Conservation (phyloP, 148 eudicot genomes). For the Vaccinium vitisidaea region DNA sequence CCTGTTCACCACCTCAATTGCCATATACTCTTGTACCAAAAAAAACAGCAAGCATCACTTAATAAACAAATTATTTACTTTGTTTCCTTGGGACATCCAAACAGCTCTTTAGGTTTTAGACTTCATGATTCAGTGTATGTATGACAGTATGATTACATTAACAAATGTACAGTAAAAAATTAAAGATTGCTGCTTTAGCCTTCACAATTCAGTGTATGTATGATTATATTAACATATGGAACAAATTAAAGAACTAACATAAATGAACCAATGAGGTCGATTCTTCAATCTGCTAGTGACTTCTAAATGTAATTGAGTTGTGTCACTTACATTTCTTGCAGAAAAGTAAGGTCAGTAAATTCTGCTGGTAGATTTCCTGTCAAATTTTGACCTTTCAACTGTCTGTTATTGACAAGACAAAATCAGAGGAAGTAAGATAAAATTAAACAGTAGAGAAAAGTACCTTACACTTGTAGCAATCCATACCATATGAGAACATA, state of each 20-base stretch:
- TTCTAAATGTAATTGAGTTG: not conserved
- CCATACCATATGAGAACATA: not conserved
- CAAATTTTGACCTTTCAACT: slow-evolving; percentile 69
- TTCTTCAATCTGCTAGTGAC: not conserved
- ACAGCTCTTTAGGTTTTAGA: not conserved
- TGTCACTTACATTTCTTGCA: slow-evolving; percentile 58
- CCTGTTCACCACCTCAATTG: not conserved
- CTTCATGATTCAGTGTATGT: not conserved
- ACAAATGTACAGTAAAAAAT: not conserved
- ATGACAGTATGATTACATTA: not conserved
- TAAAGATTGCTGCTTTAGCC: not conserved
- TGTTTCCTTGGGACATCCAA: not conserved
- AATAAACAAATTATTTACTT: not conserved
- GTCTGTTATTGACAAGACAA: slow-evolving; percentile 33
- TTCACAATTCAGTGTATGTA: not conserved
- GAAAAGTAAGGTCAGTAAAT: slow-evolving; percentile 46
- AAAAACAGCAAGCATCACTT: not conserved
- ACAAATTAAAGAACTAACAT: not conserved
- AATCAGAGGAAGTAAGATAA: not conserved
- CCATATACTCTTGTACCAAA: not conserved
- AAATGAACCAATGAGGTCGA: not conserved
- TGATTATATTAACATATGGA: not conserved
- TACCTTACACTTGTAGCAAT: not conserved
- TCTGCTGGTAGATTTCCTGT: slow-evolving; percentile 66
- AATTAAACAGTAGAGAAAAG: not conserved